Percentiles rank a stretch among this genome's conserved stretches.
These are phyloP conservation scores for Phaffia australis DNA, from an alignment of 768 basidiomycete species.

Conservation along the genomic window DNA sequence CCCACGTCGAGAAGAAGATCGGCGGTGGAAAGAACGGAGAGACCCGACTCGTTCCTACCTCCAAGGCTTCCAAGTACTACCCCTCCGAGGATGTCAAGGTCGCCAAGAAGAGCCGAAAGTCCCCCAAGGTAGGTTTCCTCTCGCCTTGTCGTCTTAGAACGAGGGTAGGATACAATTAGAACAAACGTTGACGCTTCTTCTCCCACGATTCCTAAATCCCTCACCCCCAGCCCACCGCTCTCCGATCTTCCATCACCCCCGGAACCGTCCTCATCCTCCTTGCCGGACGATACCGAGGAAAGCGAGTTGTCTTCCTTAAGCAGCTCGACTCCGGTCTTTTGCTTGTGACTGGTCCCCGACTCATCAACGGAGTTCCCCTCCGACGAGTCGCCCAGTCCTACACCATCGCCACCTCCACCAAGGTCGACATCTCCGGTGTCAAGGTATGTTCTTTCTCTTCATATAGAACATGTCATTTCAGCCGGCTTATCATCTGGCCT, in stretches of 20 bases:
- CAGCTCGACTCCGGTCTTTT: conserved; percentile 76
- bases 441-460: conserved; percentile 47
- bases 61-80: conserved; percentile 82
- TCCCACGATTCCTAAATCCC: not conserved
- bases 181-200: not conserved
- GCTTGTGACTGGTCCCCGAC: conserved; percentile 76
- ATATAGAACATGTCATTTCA: not conserved
- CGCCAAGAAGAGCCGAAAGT: conserved; percentile 87
- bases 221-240: conserved; percentile 30
- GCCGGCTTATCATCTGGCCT: not conserved
- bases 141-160: not conserved
- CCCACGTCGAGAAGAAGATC: conserved; percentile 62
- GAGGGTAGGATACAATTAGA: not conserved
- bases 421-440: conserved; percentile 64
- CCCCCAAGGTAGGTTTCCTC: conserved; percentile 44
- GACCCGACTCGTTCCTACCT: conserved; percentile 72
- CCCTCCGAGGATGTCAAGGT: conserved; percentile 85
- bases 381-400: conserved; percentile 98
- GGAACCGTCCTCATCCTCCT: conserved; percentile 92
- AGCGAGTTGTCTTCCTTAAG: conserved; percentile 97
- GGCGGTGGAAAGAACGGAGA: conserved; percentile 84
- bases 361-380: conserved; percentile 90
- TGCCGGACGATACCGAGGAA: conserved; percentile 94
- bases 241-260: conserved; percentile 80
- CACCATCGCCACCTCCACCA: conserved; percentile 95